A percentile compares a stretch with the other conserved stretches of the same genome.
phyloP scores from a whole-genome alignment of 371 early-diverging fungal genomes.

The Saksenaea vasiformis region DNA sequence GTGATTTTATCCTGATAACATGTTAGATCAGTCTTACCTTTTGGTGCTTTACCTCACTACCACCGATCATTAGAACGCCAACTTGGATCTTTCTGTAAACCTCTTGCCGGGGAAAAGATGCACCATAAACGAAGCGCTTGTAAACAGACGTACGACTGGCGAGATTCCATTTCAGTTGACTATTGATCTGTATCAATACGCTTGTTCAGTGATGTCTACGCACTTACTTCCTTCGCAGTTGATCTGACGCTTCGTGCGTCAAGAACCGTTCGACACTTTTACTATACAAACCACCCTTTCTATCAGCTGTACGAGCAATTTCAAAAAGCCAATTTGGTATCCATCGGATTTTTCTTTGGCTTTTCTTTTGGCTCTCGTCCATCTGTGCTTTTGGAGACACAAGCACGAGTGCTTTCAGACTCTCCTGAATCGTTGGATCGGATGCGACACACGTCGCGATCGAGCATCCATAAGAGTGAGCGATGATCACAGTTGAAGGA shows the following conservation, averaged over 20 bases:
- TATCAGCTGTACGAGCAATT: constrained; percentile 56
- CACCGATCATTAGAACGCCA: constrained; percentile 63
- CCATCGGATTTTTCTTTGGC: constrained; percentile 37
- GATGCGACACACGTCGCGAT: constrained; percentile 59
- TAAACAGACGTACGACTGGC: constrained; percentile 55
- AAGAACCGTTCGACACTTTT: constrained; percentile 64
- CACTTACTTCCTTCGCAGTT: constrained; percentile 41
- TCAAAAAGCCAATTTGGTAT: constrained; percentile 63
- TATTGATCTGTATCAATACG: constrained; percentile 1
- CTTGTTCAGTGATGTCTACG: neutral
- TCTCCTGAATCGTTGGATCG: constrained; percentile 26
- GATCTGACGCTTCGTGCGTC: constrained; percentile 41
- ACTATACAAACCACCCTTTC: constrained; percentile 64
- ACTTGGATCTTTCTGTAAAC: constrained; percentile 53
- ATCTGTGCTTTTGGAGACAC: constrained; percentile 65
- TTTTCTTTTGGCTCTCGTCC: constrained; percentile 42
- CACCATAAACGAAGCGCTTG: constrained; percentile 55
- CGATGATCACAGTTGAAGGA: constrained; percentile 63
- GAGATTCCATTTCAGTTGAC: constrained; percentile 69
- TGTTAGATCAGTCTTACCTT: neutral
- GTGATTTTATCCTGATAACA: constrained; percentile 47
- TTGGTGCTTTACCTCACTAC: constrained; percentile 46
- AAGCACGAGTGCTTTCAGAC: constrained; percentile 58
- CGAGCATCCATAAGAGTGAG: constrained; percentile 74
- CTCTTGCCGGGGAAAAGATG: constrained; percentile 44